Evolutionary conservation across 495 filamentous ascomycete species (phyloP).

Genomic region (Penicillium taxi): DNA sequence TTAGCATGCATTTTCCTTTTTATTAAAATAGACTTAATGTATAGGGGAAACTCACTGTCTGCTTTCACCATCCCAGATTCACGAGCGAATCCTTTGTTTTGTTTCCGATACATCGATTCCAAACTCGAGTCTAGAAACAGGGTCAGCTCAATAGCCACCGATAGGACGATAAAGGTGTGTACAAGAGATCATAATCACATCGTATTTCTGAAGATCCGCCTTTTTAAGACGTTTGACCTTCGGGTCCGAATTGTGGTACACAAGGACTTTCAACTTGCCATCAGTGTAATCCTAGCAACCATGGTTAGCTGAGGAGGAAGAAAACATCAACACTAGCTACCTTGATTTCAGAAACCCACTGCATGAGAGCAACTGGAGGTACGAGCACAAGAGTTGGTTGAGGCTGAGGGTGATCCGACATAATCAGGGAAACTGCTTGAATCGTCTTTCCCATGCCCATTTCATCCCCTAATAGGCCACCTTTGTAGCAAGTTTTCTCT

Average conservation of each 20-base stretch:
- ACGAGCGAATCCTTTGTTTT: slow-evolving; percentile 83
- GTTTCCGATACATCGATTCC: slow-evolving; percentile 84
- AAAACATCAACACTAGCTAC: background rate
- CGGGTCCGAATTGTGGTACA: slow-evolving; percentile 79
- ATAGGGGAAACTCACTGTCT: slow-evolving; percentile 47
- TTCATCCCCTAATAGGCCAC: slow-evolving; percentile 87
- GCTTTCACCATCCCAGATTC: slow-evolving; percentile 69
- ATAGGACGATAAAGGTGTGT: slow-evolving; percentile 2
- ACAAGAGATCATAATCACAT: slow-evolving; percentile 94
- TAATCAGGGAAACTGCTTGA: slow-evolving; percentile 91
- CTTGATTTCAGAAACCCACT: slow-evolving; percentile 90
- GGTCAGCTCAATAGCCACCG: slow-evolving; percentile 8
- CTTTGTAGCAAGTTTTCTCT: slow-evolving; percentile 75
- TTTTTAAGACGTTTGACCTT: slow-evolving; percentile 66
- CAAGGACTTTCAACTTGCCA: slow-evolving; percentile 77
- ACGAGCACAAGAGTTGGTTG: slow-evolving; percentile 81
- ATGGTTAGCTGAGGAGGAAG: background rate
- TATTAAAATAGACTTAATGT: slow-evolving; percentile 3
- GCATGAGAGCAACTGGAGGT: slow-evolving; percentile 91
- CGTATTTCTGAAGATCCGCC: slow-evolving; percentile 68
- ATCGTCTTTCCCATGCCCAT: slow-evolving; percentile 99
- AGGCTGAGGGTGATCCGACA: slow-evolving; percentile 87
- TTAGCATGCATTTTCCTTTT: slow-evolving; percentile 1
- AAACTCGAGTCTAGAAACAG: slow-evolving; percentile 60
- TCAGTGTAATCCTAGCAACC: slow-evolving; percentile 65